Conservation (phyloP, 345 rosid species). For the Euphorbia peplus region DNA sequence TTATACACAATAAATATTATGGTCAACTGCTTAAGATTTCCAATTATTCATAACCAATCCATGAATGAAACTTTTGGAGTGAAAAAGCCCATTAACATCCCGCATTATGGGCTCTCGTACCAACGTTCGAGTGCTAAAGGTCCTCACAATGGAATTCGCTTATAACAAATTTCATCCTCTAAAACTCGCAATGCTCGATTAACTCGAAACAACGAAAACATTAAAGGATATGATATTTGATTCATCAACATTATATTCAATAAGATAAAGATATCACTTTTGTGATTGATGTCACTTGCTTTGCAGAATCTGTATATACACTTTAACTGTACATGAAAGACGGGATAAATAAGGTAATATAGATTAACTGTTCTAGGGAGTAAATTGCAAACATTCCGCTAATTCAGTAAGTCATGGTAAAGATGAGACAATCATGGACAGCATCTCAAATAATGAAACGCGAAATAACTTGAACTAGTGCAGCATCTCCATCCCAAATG, state of each 20-base stretch:
- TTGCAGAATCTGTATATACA: conserved; percentile 15
- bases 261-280: background rate
- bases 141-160: too few relatives aligned
- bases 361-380: conserved; percentile 1
- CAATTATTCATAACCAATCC: too few relatives aligned
- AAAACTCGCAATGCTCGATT: too few relatives aligned
- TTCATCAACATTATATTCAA: too few relatives aligned
- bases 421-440: background rate
- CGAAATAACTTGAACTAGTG: conserved; percentile 1
- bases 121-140: too few relatives aligned
- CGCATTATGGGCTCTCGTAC: too few relatives aligned
- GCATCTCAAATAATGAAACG: background rate
- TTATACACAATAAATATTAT: too few relatives aligned
- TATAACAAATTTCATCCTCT: too few relatives aligned
- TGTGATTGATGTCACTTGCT: conserved; percentile 6
- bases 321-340: conserved; percentile 13
- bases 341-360: background rate
- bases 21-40: too few relatives aligned
- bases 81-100: too few relatives aligned
- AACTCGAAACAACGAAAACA: background rate
- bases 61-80: too few relatives aligned
- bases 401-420: background rate
- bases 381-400: background rate
- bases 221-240: background rate
- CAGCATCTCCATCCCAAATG: conserved; percentile 45